A percentile compares a stretch with the other conserved stretches of the same genome.
Evolutionary conservation across 1,139 yeast genomes (phyloP).

Genomic region (Torulaspora globosa): DNA sequence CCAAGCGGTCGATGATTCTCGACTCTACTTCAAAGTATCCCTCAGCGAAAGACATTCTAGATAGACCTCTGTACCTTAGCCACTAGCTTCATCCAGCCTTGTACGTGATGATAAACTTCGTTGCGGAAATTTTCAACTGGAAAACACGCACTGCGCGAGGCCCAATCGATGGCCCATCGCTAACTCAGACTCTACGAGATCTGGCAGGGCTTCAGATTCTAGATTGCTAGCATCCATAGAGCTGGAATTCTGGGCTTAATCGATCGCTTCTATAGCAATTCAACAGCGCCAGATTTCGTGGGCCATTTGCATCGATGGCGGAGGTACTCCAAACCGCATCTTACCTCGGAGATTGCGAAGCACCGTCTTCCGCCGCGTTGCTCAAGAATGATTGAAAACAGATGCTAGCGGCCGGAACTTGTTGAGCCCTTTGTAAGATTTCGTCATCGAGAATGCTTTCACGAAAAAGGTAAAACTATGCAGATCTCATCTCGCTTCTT

Average conservation of each 20-base stretch:
- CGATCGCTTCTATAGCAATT: background rate
- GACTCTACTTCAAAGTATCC: conserved; percentile 26
- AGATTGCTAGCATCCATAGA: background rate
- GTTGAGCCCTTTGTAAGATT: background rate
- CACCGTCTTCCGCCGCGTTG: background rate
- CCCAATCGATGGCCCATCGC: conserved; percentile 1
- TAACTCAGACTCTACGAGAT: background rate
- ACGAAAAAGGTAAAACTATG: conserved; percentile 6
- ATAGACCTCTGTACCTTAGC: background rate
- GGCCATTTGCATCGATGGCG: background rate
- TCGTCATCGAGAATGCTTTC: conserved; percentile 10
- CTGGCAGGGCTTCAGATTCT: background rate
- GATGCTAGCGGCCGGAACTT: conserved; percentile 4
- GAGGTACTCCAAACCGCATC: background rate
- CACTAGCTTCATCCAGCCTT: background rate
- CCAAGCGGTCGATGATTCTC: conserved; percentile 19
- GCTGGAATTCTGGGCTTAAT: background rate
- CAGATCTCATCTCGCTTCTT: conserved; percentile 4
- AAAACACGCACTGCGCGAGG: conserved; percentile 8
- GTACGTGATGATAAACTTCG: background rate
- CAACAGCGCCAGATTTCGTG: too few relatives aligned
- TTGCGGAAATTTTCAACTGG: conserved; percentile 1
- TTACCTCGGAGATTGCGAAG: background rate
- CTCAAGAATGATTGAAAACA: conserved; percentile 1
- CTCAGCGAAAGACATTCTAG: conserved; percentile 9